Base-by-base conservation (phyloP, 2,329 filamentous ascomycete species). In the Aspergillus sp. region DNA sequence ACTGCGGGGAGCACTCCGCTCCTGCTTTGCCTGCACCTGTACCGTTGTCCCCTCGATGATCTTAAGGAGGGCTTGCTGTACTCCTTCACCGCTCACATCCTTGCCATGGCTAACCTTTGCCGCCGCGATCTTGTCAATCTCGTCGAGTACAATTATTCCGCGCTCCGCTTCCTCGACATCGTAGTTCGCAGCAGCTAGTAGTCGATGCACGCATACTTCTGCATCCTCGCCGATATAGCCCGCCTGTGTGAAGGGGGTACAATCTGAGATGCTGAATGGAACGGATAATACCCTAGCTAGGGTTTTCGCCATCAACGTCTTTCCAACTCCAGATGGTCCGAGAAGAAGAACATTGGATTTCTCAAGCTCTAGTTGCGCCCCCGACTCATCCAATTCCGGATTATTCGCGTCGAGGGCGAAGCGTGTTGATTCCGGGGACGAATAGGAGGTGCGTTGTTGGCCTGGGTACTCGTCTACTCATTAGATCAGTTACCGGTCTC, bases 211-310 rank as follows among this genome's bases (percentile, higher is more conserved):
- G 70, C 94, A 97, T 0, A 92, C 89, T 74, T 99, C 95, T n/a
- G 94, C 94, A 74, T 99, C 95, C 73, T 98, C 94, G 31, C 95
- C 95, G 68, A 99, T 97, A 71, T 99, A 99, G 28, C 95, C 94
- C 4, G 94, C 94, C 79, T 97, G 94, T 0, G 94, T 98, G 66
- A 98, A 93, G 6, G 93, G 91, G 54, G 95, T 97, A 77, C 94
- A 98, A 77, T 98, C 94, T 64, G 92, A 94, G 77, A 97, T 97
- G 64, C 91, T 93, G 72, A 97, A 96, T 0, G 95, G 95, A 0
- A 98, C 93, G 63, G 95, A 94, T n/a, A 99, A 85, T 56, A 95
- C 90, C 71, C 93, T 90, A 68, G 94, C 95, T 45, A 98, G 81
- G 0, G 94, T 98, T 77, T 93, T 96, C 57, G 69, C 86, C 80